Percentiles rank a stretch among this genome's conserved stretches.
Evolutionary conservation across 805 yeast species (phyloP).

Genomic region (Candida maesae): DNA sequence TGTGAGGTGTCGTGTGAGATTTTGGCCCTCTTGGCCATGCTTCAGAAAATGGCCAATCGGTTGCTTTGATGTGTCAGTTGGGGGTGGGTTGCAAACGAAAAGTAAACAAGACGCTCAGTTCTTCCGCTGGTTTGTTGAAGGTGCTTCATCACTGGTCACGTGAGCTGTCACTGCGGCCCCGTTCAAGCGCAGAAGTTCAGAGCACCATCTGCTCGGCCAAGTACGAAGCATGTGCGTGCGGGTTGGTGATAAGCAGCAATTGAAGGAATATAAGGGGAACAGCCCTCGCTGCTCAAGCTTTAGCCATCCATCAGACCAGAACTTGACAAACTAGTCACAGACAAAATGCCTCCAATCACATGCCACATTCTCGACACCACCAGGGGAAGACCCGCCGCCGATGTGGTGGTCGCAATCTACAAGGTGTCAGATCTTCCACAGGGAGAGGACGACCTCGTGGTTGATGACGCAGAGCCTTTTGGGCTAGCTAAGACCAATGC

Average conservation of each 20-base stretch:
- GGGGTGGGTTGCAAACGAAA: neutral
- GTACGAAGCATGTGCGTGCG: conserved; percentile 9
- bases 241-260: neutral
- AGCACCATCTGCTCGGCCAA: conserved; percentile 5
- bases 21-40: conserved; percentile 4
- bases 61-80: neutral
- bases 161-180: conserved; percentile 12
- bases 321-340: too few relatives aligned
- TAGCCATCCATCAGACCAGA: too few relatives aligned
- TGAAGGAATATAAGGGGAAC: too few relatives aligned
- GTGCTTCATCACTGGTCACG: too few relatives aligned
- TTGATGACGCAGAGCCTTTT: conserved; percentile 41
- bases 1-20: conserved; percentile 2
- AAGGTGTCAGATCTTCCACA: conserved; percentile 22
- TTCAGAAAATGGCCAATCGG: too few relatives aligned
- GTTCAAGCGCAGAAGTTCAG: neutral
- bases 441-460: conserved; percentile 28
- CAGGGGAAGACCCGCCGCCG: conserved; percentile 73
- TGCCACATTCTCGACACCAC: conserved; percentile 90
- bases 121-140: too few relatives aligned
- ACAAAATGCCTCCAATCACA: conserved; percentile 56
- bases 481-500: conserved; percentile 67
- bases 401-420: conserved; percentile 66
- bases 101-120: conserved; percentile 2
- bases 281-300: too few relatives aligned